phyloP scores from a whole-genome alignment of 352 stramenopile species.

The Globisporangium acanthophoron region DNA sequence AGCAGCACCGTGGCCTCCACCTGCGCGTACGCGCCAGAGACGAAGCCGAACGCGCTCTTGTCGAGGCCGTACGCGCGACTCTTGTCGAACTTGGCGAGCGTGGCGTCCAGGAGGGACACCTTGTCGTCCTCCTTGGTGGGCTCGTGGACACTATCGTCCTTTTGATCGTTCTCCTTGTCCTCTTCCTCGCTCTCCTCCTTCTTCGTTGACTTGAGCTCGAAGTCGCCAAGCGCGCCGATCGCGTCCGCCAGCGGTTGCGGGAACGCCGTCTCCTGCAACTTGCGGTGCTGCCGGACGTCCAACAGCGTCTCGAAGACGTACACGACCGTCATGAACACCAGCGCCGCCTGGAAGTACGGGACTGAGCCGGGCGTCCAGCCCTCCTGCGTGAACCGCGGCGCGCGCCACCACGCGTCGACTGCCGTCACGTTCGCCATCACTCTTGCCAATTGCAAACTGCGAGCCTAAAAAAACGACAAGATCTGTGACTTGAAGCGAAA shows the following conservation, averaged over 20 bases:
- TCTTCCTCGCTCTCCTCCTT: slow-evolving; percentile 6
- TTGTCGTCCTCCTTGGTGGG: slow-evolving; percentile 11
- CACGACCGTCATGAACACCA: slow-evolving; percentile 88
- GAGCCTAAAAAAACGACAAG: no score
- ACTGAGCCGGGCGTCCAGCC: slow-evolving; percentile 43
- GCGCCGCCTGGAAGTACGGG: slow-evolving; percentile 64
- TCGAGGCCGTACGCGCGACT: slow-evolving; percentile 94
- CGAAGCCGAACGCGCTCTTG: slow-evolving; percentile 94
- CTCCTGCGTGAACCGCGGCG: slow-evolving; percentile 46
- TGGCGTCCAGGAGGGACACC: slow-evolving; percentile 75
- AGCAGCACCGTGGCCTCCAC: slow-evolving; percentile 84
- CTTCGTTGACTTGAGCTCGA: slow-evolving; percentile 15
- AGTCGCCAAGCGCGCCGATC: slow-evolving; percentile 39
- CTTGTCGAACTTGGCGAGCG: slow-evolving; percentile 89
- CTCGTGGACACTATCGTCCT: slow-evolving; percentile 12
- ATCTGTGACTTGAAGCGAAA: no score
- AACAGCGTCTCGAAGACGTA: slow-evolving; percentile 93
- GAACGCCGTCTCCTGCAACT: slow-evolving; percentile 80
- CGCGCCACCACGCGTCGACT: slow-evolving; percentile 31
- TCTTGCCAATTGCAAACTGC: neutral
- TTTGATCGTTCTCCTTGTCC: slow-evolving; percentile 32
- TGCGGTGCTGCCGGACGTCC: slow-evolving; percentile 87
- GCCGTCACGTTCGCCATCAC: neutral
- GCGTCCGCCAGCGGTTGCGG: slow-evolving; percentile 46
- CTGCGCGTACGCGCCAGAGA: slow-evolving; percentile 86